Base-by-base conservation (phyloP, 2,329 filamentous ascomycete species). In the Alternaria atra region DNA sequence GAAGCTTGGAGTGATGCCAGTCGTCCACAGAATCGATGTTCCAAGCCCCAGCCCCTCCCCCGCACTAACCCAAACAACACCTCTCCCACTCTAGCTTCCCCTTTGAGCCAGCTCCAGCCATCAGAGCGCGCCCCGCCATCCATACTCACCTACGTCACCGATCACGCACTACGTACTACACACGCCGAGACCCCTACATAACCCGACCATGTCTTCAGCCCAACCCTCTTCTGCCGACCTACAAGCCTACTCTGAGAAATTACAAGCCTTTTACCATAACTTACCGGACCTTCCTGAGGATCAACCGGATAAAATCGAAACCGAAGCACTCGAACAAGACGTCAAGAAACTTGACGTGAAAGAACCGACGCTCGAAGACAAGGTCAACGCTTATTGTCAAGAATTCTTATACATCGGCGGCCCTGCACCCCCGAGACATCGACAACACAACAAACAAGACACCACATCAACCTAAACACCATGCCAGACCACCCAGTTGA, bases 401-500 rank as follows among this genome's bases (percentile, higher is more conserved):
- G 54, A 54, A 25, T 66, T 68, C 20, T 44, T 61, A 1, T 40
- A 66, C 35, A 61, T 62, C 27, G 61, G 60, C 40, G 64, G 52
- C 13, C 58, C 54, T 13, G 51, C 60, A 44, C 51, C 57, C 13
- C 35, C 55, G 12, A 32, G 5, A 17, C 15, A 35, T 29, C 43
- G 20, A 27, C 57, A 50, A 50, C 30, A 57, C 23, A 59, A 64
- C 32, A 55, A 51, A 50, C 6, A 44, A 52, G 32, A 44, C n/a
- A 50, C 20, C 27, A 27, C 61, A 58, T 42, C 65, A 57, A 55
- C 60, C 23, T 32, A 72, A 59, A 53, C 71, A 64, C 47, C 32
- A 82, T 82, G 80, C 80, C 80, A 56, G 75, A 76, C 64, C 78
- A 79, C 65, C 77, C 78, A 53, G 74, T 77, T 65, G 79, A 82